phyloP scores from a whole-genome alignment of 2,329 filamentous ascomycete species.

The Botrytis sinoallii region DNA sequence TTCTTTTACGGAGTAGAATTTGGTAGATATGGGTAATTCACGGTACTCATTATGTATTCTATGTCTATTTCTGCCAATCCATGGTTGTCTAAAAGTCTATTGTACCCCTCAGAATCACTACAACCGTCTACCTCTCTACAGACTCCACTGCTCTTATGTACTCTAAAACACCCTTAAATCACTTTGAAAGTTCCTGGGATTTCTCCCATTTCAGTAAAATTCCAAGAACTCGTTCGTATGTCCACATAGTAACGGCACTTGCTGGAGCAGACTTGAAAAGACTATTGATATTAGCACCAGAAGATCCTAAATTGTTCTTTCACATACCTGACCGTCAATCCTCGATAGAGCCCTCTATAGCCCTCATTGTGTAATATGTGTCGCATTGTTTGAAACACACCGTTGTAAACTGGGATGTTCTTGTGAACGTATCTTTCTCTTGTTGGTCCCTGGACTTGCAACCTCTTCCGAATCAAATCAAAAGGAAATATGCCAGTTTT shows the following conservation, averaged over 20 bases:
- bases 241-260: conserved; percentile 75
- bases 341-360: conserved; percentile 77
- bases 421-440: conserved; percentile 73
- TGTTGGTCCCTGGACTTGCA: conserved; percentile 94
- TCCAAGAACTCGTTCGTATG: conserved; percentile 61
- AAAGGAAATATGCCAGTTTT: conserved; percentile 93
- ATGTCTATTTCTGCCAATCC: neutral
- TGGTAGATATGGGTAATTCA: neutral
- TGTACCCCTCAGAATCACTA: no score
- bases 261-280: conserved; percentile 87
- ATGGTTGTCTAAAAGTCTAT: neutral
- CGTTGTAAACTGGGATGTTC: conserved; percentile 81
- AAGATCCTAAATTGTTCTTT: neutral
- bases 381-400: conserved; percentile 61
- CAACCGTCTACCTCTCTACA: neutral
- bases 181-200: neutral
- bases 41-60: neutral
- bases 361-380: conserved; percentile 73
- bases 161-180: neutral
- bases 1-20: neutral
- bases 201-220: conserved; percentile 32
- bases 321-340: conserved; percentile 66
- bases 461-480: conserved; percentile 85
- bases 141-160: neutral
- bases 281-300: conserved; percentile 39